Conservation (phyloP, 257 asterid species). For the Solanum peruvianum region DNA sequence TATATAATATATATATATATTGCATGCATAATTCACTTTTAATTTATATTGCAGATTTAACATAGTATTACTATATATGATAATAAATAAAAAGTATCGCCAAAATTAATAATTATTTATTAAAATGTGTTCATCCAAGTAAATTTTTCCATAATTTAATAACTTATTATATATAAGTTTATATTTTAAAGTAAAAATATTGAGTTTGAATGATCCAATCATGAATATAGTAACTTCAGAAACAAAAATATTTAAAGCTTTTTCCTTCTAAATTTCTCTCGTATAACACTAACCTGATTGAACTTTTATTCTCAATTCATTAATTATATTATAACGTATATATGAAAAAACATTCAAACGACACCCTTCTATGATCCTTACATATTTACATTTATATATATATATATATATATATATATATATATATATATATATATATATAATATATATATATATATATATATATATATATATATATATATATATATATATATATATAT, state of each 20-base stretch:
- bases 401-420: too few species aligned
- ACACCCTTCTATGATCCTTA: not conserved
- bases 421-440: too few species aligned
- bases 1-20: too few species aligned
- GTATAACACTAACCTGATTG: not conserved
- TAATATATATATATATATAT: too few species aligned
- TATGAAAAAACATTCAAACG: not conserved
- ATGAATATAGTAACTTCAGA: not conserved
- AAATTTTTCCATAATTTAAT: not conserved
- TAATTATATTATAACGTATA: not conserved
- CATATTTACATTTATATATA: not conserved
- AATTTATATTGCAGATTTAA: too few species aligned
- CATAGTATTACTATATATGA: too few species aligned
- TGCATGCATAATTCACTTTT: too few species aligned
- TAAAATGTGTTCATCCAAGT: too few species aligned
- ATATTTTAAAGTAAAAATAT: not conserved
- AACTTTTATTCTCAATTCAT: not conserved
- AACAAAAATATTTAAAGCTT: not conserved
- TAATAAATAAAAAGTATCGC: too few species aligned
- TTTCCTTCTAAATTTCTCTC: not conserved
- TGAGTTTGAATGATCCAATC: not conserved
- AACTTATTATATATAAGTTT: not conserved
- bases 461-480: too few species aligned
- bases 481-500: too few species aligned
- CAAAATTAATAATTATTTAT: too few species aligned